Evolutionary conservation across 495 filamentous ascomycete genomes (phyloP), one percentile per base, ranked within the genome.

Genomic region (Trichoderma virens): DNA sequence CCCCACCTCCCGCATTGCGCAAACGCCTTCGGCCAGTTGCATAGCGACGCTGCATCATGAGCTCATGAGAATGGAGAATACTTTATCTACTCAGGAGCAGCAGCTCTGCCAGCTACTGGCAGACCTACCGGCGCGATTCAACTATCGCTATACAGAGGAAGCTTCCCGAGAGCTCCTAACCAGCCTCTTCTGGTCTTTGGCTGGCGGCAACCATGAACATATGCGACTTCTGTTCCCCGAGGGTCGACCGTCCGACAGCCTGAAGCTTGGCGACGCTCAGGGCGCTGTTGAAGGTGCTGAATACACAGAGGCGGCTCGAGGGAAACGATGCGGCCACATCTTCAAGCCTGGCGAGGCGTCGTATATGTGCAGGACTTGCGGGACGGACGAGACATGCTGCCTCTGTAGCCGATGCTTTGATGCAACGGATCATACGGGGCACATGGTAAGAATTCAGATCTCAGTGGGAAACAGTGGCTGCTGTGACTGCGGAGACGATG

Each of bases 321-420:
- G 94, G 60, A 96, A 93, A 73, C 86, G 90, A n/a, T 98, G 94
- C 72, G 94, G 94, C 8, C 94, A 98, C 78, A 98, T 98, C 66
- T 95, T 98, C 80, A 89, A 90, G 73, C 80, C 80, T 31, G 94
- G 93, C 2, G 94, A 98, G 77, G 91, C 92, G 45, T 91, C 92
- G 41, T 98, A 97, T 70, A 84, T 88, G 60, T 98, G 94, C 80
- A 88, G 90, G 72, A 97, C 93, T 20, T 98, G 94, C 72, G 90
- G 90, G 38, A 81, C 86, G 59, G 91, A 96, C 70, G 90, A 93
- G 68, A 94, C 91, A 0, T 93, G 89, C 67, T 90, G 91, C 60
- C 81, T 96, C 43, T 96, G 91, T 75, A 87, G 90, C 75, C 85
- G 89, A 71, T 98, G 94, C 75, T 98, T 97, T 72, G 92, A 97